Evolutionary conservation across 768 basidiomycete genomes (phyloP).

Genomic region (Suillus occidentalis): DNA sequence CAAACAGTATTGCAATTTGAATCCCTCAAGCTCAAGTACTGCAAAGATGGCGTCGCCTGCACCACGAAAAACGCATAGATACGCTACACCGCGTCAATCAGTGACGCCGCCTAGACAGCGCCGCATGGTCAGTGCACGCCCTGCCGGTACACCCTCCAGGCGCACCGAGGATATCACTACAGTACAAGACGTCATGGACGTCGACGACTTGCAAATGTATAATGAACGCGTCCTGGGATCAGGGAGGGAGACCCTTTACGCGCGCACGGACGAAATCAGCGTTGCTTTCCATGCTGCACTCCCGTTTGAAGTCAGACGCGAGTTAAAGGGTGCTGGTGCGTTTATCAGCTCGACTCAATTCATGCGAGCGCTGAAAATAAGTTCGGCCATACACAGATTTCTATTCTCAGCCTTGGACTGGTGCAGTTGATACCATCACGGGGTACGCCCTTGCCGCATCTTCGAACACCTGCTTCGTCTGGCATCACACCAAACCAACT

Average conservation of each 20-base stretch:
- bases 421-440: conserved; percentile 68
- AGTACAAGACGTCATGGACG: conserved; percentile 60
- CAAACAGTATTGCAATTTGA: background rate
- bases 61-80: conserved; percentile 49
- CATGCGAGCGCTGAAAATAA: background rate
- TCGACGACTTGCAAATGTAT: conserved; percentile 51
- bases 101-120: conserved; percentile 28
- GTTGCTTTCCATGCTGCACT: conserved; percentile 68
- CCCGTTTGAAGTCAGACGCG: conserved; percentile 73
- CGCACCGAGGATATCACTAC: conserved; percentile 39
- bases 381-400: conserved; percentile 50
- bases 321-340: conserved; percentile 64
- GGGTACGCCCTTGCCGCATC: conserved; percentile 77
- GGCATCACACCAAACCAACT: conserved; percentile 77
- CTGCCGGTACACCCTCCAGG: conserved; percentile 20
- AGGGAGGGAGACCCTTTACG: conserved; percentile 44
- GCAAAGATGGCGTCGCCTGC: conserved; percentile 45
- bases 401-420: conserved; percentile 63
- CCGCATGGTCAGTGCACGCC: conserved; percentile 26
- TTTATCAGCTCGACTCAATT: conserved; percentile 2
- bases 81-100: conserved; percentile 27
- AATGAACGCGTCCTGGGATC: conserved; percentile 35
- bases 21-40: too few species aligned
- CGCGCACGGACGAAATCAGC: conserved; percentile 70
- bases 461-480: conserved; percentile 74